These are phyloP conservation scores for Coffea canephora DNA, from an alignment of 257 asterid species.

Conservation along the genomic window DNA sequence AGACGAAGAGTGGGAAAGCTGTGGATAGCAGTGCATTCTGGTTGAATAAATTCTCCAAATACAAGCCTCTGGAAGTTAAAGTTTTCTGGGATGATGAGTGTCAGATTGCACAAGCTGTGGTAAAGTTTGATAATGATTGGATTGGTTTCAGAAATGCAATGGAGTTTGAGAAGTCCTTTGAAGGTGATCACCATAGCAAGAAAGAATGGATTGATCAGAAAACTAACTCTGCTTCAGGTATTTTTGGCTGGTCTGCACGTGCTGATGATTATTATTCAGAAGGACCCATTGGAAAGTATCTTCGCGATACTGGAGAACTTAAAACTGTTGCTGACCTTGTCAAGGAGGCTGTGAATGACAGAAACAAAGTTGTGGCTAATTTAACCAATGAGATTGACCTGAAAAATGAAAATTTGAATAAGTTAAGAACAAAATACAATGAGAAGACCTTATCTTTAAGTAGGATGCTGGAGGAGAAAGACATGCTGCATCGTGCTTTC, in stretches of 20 bases:
- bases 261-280: slow-evolving; percentile 53
- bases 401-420: slow-evolving; percentile 64
- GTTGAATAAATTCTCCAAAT: slow-evolving; percentile 45
- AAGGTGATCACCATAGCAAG: slow-evolving; percentile 40
- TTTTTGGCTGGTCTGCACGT: slow-evolving; percentile 69
- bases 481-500: slow-evolving; percentile 64
- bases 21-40: slow-evolving; percentile 34
- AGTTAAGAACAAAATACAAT: slow-evolving; percentile 53
- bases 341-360: slow-evolving; percentile 43
- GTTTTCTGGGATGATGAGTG: slow-evolving; percentile 42
- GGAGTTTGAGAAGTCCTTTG: slow-evolving; percentile 63
- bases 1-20: slow-evolving; percentile 24
- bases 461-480: slow-evolving; percentile 89
- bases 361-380: slow-evolving; percentile 46
- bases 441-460: slow-evolving; percentile 57
- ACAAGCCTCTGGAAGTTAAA: slow-evolving; percentile 47
- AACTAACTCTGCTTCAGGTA: slow-evolving; percentile 29
- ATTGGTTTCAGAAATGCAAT: slow-evolving; percentile 55
- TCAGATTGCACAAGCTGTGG: slow-evolving; percentile 37
- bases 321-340: slow-evolving; percentile 48
- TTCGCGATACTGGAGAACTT: slow-evolving; percentile 40
- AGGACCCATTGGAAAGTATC: slow-evolving; percentile 58
- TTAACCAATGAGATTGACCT: slow-evolving; percentile 66
- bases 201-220: slow-evolving; percentile 47
- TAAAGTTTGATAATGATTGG: slow-evolving; percentile 60